Conservation (phyloP, 2,329 filamentous ascomycete genomes). For the Ophiocordyceps unilateralis region DNA sequence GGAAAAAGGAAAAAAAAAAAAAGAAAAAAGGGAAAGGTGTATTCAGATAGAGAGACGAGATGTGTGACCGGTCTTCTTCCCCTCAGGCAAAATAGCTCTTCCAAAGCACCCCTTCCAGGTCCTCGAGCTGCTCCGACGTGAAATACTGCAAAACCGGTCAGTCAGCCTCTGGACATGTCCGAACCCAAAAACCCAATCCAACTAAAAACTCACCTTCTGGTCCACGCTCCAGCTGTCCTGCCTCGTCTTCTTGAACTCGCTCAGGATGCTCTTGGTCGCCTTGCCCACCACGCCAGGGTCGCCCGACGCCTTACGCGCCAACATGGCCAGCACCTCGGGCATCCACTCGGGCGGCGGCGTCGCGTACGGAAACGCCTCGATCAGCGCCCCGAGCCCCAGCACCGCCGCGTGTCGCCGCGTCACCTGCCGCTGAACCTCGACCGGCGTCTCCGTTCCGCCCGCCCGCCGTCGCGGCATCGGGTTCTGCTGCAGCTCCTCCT, state of each 20-base stretch:
- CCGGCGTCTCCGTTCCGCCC: conserved; percentile 46
- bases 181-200: too few species aligned
- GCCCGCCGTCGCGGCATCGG: conserved; percentile 64
- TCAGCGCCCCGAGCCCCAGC: conserved; percentile 72
- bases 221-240: conserved; percentile 98
- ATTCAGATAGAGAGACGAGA: too few species aligned
- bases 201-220: conserved; percentile 84
- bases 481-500: conserved; percentile 58
- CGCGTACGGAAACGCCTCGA: conserved; percentile 91
- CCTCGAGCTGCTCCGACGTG: conserved; percentile 80
- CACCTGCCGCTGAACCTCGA: conserved; percentile 59
- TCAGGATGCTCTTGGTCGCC: conserved; percentile 82
- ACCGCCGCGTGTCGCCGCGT: conserved; percentile 79
- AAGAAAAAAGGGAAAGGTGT: too few species aligned
- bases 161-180: not conserved
- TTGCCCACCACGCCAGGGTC: conserved; percentile 89
- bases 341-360: conserved; percentile 88
- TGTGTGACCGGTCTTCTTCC: too few species aligned
- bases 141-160: conserved; percentile 41
- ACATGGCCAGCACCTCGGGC: conserved; percentile 72
- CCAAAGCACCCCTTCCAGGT: conserved; percentile 91
- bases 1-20: too few species aligned
- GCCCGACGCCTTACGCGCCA: conserved; percentile 71
- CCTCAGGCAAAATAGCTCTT: conserved; percentile 91
- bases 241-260: conserved; percentile 98